Conservation (phyloP, 306 rosid genomes). For the Rosa multiflora region DNA sequence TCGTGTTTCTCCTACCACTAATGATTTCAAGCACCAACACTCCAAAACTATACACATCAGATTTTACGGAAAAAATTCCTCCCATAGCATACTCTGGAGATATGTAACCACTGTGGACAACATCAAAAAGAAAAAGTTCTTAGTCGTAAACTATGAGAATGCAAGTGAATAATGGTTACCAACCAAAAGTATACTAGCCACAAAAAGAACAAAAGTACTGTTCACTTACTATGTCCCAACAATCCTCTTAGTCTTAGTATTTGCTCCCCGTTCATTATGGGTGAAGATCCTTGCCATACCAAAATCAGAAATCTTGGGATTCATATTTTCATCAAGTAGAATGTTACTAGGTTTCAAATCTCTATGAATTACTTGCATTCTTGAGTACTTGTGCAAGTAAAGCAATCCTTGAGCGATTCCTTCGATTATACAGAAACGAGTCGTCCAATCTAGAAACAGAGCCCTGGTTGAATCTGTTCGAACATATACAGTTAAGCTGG, state of each 20-base stretch:
- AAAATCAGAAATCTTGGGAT: background rate
- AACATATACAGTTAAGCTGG: background rate
- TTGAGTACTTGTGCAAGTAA: constrained; percentile 30
- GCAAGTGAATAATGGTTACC: background rate
- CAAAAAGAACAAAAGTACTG: background rate
- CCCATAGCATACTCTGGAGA: background rate
- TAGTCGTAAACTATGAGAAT: background rate
- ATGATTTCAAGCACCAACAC: background rate
- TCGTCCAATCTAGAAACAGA: constrained; percentile 24
- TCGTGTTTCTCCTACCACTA: background rate
- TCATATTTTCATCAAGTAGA: constrained; percentile 18
- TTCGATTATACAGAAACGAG: constrained; percentile 9
- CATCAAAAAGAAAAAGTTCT: background rate
- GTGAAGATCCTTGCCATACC: background rate
- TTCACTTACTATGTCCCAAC: constrained; percentile 30
- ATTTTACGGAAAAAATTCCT: background rate
- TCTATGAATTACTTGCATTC: constrained; percentile 21
- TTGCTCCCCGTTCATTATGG: constrained; percentile 11
- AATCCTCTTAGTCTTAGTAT: background rate
- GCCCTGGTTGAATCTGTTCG: constrained; percentile 7
- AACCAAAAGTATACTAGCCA: background rate
- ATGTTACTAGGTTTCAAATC: constrained; percentile 29
- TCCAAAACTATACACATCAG: background rate
- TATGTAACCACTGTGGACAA: background rate
- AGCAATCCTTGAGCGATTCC: constrained; percentile 14